Evolutionary conservation across 2,329 filamentous ascomycete genomes (phyloP), one percentile per base, ranked within the genome.

Genomic region (Teratosphaeria zuluensis): DNA sequence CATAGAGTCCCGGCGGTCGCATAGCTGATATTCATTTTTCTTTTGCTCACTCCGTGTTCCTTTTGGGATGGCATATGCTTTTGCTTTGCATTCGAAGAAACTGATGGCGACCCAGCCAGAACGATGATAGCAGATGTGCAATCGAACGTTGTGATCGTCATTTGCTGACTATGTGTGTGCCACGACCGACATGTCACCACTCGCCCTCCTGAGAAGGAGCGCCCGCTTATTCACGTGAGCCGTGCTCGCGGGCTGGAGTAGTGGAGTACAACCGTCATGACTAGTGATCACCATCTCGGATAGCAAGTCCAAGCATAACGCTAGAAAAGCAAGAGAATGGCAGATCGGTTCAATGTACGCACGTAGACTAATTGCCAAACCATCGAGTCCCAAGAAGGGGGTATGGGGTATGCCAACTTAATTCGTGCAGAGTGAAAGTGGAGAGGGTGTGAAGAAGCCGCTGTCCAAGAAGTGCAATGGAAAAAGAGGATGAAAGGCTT

Each of bases 301-400:
- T n/a, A 48, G 42, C 42, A 21, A 21, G 6, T 42, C 42, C 42
- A 48, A 46, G 46, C 55, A 57, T 53, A 53, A 57, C 55, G 46
- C 55, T 19, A 28, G 48, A 21, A 28, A 33, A 55, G 24, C 46
- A 16, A 35, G 21, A 31, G 55, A 51, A 38, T 14, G 19, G 9
- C 24, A 28, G 19, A 35, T 14, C 24, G 65, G 65, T 67, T 81
- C 67, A 65, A 82, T 96, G 81, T 96, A 80, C 89, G 91, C 91
- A 95, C 88, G 86, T 84, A 89, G 91, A 96, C 91, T 94, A 86
- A 92, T 94, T 86, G 87, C 85, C 89, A 91, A 84, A 84, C 85
- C 86, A 92, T 83, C 83, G 88, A 81, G 57, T 55, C 62, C 59
- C 42, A 31, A 48, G 42, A n/a, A 19, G 48, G 42, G 56, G 56